phyloP scores from a whole-genome alignment of 2,329 filamentous ascomycete species.

The Xenoacremonium recifei region DNA sequence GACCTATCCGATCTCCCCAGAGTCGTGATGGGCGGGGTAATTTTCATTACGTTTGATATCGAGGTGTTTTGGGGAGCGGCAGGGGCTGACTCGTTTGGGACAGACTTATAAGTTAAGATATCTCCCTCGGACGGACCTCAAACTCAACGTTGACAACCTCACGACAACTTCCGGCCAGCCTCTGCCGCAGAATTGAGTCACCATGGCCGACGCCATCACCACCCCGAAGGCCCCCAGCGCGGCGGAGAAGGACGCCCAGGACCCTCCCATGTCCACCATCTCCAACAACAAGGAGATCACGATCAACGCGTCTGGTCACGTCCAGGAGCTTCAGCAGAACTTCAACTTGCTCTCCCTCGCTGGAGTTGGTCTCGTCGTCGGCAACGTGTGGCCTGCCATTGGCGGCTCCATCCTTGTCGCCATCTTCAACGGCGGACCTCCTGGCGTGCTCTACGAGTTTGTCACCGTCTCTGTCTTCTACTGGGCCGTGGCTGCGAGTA shows the following conservation, averaged over 20 bases:
- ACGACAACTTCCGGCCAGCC: not conserved
- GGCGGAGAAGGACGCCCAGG: conserved; percentile 6
- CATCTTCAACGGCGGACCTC: conserved; percentile 60
- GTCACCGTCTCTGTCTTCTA: conserved; percentile 49
- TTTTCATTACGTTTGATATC: conserved; percentile 26
- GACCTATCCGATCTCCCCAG: not conserved
- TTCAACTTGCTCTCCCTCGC: conserved; percentile 42
- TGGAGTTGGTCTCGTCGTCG: conserved; percentile 39
- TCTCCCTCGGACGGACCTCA: not conserved
- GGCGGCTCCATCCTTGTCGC: conserved; percentile 47
- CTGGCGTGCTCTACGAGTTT: conserved; percentile 63
- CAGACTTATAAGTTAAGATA: not conserved
- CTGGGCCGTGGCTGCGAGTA: conserved; percentile 55
- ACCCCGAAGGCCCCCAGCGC: conserved; percentile 12
- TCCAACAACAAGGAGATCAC: conserved; percentile 6
- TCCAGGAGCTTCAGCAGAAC: conserved; percentile 37
- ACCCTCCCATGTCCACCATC: not conserved
- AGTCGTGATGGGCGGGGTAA: conserved; percentile 19
- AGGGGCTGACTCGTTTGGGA: not conserved
- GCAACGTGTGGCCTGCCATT: conserved; percentile 44
- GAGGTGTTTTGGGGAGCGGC: not conserved
- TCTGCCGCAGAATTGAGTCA: not conserved
- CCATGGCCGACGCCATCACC: not conserved
- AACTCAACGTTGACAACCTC: not conserved
- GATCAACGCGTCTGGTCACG: conserved; percentile 41